Evolutionary conservation across 495 filamentous ascomycete genomes (phyloP).

Genomic region (Penicillium maclennaniae): DNA sequence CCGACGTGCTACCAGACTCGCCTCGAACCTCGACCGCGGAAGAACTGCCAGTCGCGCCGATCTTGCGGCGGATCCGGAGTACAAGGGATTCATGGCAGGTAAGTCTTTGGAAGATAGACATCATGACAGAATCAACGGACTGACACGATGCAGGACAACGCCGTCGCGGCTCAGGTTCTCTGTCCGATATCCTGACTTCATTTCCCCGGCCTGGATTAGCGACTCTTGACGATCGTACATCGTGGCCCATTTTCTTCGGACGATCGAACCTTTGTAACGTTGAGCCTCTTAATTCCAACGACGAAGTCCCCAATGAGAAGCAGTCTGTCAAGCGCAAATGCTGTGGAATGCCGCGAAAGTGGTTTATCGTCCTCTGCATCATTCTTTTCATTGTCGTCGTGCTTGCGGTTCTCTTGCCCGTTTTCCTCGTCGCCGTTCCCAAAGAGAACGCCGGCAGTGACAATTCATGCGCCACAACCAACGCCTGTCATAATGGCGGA

Average conservation of each 20-base stretch:
- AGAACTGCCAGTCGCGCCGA: slow-evolving; percentile 71
- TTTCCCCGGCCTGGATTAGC: slow-evolving; percentile 78
- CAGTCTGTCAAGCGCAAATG: slow-evolving; percentile 35
- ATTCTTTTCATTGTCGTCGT: slow-evolving; percentile 70
- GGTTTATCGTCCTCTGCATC: slow-evolving; percentile 66
- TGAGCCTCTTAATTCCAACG: slow-evolving; percentile 24
- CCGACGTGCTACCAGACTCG: slow-evolving; percentile 77
- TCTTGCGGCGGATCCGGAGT: slow-evolving; percentile 29
- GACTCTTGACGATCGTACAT: slow-evolving; percentile 44
- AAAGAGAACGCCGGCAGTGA: slow-evolving; percentile 37
- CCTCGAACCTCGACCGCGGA: slow-evolving; percentile 83
- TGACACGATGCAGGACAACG: slow-evolving; percentile 21
- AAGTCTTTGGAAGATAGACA: slow-evolving; percentile 6
- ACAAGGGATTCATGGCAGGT: slow-evolving; percentile 32
- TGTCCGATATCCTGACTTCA: slow-evolving; percentile 87
- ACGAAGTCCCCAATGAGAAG: slow-evolving; percentile 19
- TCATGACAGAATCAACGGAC: background rate
- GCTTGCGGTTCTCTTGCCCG: slow-evolving; percentile 82
- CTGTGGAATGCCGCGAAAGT: slow-evolving; percentile 83
- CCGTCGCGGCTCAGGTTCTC: slow-evolving; percentile 52
- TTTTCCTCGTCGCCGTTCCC: slow-evolving; percentile 75
- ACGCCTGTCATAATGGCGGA: slow-evolving; percentile 76
- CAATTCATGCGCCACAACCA: slow-evolving; percentile 49
- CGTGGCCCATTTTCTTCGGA: slow-evolving; percentile 42
- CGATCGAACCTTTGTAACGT: slow-evolving; percentile 36